Evolutionary conservation across 1,284 basidiomycete species (phyloP).

Genomic region (Termitomyces sp.): DNA sequence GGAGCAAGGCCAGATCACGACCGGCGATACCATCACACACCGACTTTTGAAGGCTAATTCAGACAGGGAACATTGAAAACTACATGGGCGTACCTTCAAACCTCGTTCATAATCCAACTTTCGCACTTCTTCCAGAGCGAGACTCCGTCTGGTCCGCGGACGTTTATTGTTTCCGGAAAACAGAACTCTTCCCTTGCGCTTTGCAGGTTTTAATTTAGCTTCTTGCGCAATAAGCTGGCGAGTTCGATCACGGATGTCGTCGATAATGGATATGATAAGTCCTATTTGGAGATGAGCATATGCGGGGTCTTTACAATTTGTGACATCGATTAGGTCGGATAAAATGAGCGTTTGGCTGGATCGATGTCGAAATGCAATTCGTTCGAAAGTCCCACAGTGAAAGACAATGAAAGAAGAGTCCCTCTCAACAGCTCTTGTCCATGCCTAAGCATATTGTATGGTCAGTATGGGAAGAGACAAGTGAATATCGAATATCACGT

Average conservation of each 20-base stretch:
- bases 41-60: neutral
- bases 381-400: neutral
- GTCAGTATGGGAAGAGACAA: neutral
- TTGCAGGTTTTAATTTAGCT: neutral
- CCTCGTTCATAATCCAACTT: neutral
- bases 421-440: neutral
- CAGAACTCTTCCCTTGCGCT: neutral
- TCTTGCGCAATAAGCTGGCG: neutral
- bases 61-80: too few species aligned
- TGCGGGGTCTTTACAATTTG: neutral
- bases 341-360: neutral
- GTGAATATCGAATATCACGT: neutral
- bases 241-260: neutral
- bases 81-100: neutral
- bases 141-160: neutral
- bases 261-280: neutral
- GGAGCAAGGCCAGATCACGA: constrained; percentile 6
- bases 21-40: neutral
- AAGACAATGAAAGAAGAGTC: neutral
- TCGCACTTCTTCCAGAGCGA: neutral
- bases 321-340: neutral
- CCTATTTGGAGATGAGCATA: neutral
- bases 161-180: neutral
- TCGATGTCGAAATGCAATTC: neutral
- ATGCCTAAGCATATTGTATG: neutral